Conservation (phyloP, 352 stramenopile species). For the Phytopythium cucurbitacearum region DNA sequence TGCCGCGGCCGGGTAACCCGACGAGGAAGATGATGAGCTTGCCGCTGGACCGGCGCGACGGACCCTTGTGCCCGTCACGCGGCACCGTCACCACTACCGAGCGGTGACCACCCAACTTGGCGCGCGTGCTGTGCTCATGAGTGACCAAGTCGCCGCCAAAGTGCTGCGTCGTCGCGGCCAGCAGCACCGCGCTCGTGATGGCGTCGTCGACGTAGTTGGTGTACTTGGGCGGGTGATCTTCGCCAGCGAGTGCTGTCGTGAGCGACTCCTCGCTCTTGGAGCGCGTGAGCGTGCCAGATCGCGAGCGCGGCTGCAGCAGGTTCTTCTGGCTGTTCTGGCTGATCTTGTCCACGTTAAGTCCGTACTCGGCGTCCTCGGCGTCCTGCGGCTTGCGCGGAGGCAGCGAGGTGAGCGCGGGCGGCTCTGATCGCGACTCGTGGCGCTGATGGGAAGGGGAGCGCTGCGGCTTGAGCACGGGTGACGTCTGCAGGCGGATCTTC, state of each 20-base stretch:
- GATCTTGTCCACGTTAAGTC: slow-evolving; percentile 40
- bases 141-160: slow-evolving; percentile 83
- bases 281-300: slow-evolving; percentile 54
- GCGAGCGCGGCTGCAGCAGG: slow-evolving; percentile 27
- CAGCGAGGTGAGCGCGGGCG: slow-evolving; percentile 19
- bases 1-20: slow-evolving; percentile 69
- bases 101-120: slow-evolving; percentile 64
- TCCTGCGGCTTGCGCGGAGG: slow-evolving; percentile 43
- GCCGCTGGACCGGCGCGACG: slow-evolving; percentile 37
- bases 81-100: slow-evolving; percentile 49
- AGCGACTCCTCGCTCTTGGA: slow-evolving; percentile 76
- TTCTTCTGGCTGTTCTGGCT: slow-evolving; percentile 27
- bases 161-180: slow-evolving; percentile 79
- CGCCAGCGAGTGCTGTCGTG: slow-evolving; percentile 10
- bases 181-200: slow-evolving; percentile 63
- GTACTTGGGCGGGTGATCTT: slow-evolving; percentile 54
- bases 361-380: slow-evolving; percentile 65
- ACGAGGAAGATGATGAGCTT: slow-evolving; percentile 85
- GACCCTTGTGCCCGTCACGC: slow-evolving; percentile 20
- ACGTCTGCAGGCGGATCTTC: slow-evolving; percentile 56
- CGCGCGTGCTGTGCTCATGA: slow-evolving; percentile 68
- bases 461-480: slow-evolving; percentile 23
- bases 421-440: slow-evolving; percentile 19
- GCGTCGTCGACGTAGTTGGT: slow-evolving; percentile 64
- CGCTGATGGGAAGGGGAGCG: slow-evolving; percentile 11